Percentiles rank a stretch among this genome's conserved stretches.
phyloP scores from a whole-genome alignment of 768 basidiomycete species.

The Hericium alpestre region DNA sequence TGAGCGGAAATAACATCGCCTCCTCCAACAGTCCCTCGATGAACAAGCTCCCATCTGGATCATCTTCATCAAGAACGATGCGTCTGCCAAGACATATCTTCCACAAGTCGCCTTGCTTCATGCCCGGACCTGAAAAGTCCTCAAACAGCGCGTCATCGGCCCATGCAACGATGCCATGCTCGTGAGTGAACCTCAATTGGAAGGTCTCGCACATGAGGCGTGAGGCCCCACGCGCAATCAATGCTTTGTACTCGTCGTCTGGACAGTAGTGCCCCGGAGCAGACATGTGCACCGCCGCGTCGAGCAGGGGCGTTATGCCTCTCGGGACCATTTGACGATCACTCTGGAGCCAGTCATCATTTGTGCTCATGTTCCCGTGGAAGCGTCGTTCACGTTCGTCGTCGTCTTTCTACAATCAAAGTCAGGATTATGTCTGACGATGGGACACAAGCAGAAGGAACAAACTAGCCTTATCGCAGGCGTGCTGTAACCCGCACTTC shows the following conservation, averaged over 20 bases:
- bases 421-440: not conserved
- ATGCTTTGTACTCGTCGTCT: not conserved
- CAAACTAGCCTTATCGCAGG: not conserved
- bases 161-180: conserved; percentile 18
- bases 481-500: no score
- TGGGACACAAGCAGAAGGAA: not conserved
- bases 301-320: not conserved
- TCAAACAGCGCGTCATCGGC: conserved; percentile 23
- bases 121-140: conserved; percentile 23
- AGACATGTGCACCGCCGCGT: not conserved
- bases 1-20: conserved; percentile 1
- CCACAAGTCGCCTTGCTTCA: conserved; percentile 27
- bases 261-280: not conserved
- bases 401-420: not conserved
- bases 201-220: conserved; percentile 30
- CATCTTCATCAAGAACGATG: conserved; percentile 25
- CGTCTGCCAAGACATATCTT: conserved; percentile 30
- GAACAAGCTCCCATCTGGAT: conserved; percentile 26
- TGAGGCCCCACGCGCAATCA: conserved; percentile 8
- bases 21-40: conserved; percentile 13
- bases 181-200: conserved; percentile 20
- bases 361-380: not conserved
- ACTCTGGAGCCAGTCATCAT: not conserved
- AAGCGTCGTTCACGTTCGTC: not conserved
- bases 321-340: not conserved